Base-by-base conservation (phyloP, 2,329 filamentous ascomycete species). In the Penicillium decumbens region DNA sequence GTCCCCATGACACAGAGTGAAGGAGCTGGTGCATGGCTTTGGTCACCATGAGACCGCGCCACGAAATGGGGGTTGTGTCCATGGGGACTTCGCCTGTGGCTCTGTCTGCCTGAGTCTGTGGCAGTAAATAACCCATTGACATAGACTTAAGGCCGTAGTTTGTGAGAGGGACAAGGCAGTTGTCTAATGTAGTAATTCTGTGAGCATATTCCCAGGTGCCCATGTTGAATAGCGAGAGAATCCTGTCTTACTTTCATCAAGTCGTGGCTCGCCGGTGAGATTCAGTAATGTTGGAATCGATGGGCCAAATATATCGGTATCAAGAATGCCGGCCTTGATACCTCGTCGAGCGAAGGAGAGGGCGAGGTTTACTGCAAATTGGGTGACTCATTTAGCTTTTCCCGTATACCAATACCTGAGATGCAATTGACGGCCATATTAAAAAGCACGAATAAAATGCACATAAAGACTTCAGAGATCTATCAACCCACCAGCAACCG, bases 121-220 rank as follows among this genome's bases (percentile, higher is more conserved):
- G 68, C 32, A 95, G 83, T 0, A 98, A 79, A 58, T 95, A 97
- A 43, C 93, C 93, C 88, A 98, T 97, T 0, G 91, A 96, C 93
- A 98, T 98, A 47, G 90, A 95, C 72, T 95, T 95, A 49, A 98
- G 80, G 35, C 93, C 93, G 74, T 97, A 97, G 66, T 95, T 95
- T 20, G 88, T 90, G 23, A 98, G 74, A 0, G 93, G 93, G 1
- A 97, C 65, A 3, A 98, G 79, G 62, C 90, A 72, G 47, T 72
- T 67, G 18, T 72, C 69, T 72, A 44, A 29, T 4, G 10, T 23
- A 12, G 6, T n/a, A 29, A n/a, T 43, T 32, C 23, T 12, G 38
- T 40, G 20, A 40, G 38, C 7, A n/a, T 24, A 10, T 27, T 40
- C 13, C 37, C 23, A 6, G 10, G 20, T 23, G 8, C 18, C 33